These are phyloP conservation scores for Cenchrus americanus DNA, from an alignment of 176 grass and related monocot species.

Conservation along the genomic window DNA sequence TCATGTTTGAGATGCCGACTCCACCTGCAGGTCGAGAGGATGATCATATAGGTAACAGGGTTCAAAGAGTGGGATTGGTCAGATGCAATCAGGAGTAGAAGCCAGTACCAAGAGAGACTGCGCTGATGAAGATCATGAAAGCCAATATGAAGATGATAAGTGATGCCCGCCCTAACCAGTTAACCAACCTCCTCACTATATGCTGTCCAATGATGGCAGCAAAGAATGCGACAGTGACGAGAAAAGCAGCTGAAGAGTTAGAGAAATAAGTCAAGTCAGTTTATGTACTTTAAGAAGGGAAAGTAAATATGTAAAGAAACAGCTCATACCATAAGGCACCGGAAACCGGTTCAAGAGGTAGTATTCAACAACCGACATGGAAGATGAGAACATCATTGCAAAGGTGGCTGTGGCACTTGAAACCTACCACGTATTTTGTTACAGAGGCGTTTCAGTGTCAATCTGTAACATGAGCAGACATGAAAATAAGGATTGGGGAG, in stretches of 20 bases:
- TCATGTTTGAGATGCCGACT: slow-evolving; percentile 84
- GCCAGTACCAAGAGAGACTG: slow-evolving; percentile 73
- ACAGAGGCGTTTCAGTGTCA: slow-evolving; percentile 5
- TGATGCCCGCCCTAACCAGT: slow-evolving; percentile 75
- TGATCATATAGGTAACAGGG: neutral
- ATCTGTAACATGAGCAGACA: slow-evolving; percentile 11
- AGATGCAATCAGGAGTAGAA: neutral
- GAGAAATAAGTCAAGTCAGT: slow-evolving; percentile 28
- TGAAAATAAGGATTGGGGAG: neutral
- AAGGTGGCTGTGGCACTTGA: slow-evolving; percentile 96
- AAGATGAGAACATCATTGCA: slow-evolving; percentile 96
- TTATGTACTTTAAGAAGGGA: slow-evolving; percentile 8
- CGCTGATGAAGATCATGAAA: slow-evolving; percentile 85
- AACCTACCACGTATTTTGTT: slow-evolving; percentile 60
- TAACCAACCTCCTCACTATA: slow-evolving; percentile 72
- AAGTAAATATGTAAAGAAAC: neutral
- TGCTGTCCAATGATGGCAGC: slow-evolving; percentile 83
- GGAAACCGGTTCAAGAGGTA: slow-evolving; percentile 91
- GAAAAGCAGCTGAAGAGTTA: slow-evolving; percentile 63
- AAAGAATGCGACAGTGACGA: slow-evolving; percentile 57
- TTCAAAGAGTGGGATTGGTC: neutral
- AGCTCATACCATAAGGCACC: slow-evolving; percentile 66
- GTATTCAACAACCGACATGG: slow-evolving; percentile 93
- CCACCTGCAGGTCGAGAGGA: slow-evolving; percentile 60
- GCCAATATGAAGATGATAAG: slow-evolving; percentile 96